Evolutionary conservation across 2,329 filamentous ascomycete genomes (phyloP), one percentile per base, ranked within the genome.

Genomic region (Pseudophaeomoniella oleicola): DNA sequence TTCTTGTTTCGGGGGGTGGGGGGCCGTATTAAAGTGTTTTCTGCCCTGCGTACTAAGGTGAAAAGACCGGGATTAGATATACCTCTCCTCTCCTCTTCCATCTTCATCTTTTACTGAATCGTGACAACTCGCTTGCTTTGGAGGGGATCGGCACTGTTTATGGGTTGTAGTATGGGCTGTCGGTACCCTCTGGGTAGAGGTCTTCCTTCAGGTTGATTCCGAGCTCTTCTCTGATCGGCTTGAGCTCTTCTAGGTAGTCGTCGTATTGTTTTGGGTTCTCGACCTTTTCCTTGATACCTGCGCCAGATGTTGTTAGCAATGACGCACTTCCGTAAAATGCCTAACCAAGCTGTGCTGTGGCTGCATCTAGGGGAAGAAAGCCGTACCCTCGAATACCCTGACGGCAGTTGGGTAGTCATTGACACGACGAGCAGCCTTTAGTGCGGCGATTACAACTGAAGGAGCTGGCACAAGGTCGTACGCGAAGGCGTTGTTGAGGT

Each of bases 401-500:
- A 98, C 90, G 52, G 90, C 90, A 48, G 90, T 98, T 49, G 90
- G 90, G 71, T 80, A 96, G 72, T 98, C 90, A 66, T 98, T 94
- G 59, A 98, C 90, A 62, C 90, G 76, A 62, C 90, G 75, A 50
- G 90, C 90, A 52, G 90, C 90, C 66, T 81, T 86, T 54, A 98
- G 76, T 46, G 90, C 90, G 53, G 90, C 87, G 53, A 75, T 76
- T 62, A 94, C 75, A 58, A 98, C 90, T 50, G 83, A 77, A 46
- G 88, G 78, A 32, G 88, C 90, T 56, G 92, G 90, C 49, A 98
- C 90, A 56, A 98, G 81, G 78, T 98, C 90, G 79, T 98, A 98
- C 58, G 90, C 90, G 68, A 98, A 98, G 60, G 86, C 88, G 71
- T 98, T 98, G 80, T 98, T 98, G 58, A 94, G 73, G 71, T 94